Percentiles rank a stretch among this genome's conserved stretches.
These are phyloP conservation scores for Metschnikowia reukaufii DNA, from an alignment of 805 yeast species.

Conservation along the genomic window DNA sequence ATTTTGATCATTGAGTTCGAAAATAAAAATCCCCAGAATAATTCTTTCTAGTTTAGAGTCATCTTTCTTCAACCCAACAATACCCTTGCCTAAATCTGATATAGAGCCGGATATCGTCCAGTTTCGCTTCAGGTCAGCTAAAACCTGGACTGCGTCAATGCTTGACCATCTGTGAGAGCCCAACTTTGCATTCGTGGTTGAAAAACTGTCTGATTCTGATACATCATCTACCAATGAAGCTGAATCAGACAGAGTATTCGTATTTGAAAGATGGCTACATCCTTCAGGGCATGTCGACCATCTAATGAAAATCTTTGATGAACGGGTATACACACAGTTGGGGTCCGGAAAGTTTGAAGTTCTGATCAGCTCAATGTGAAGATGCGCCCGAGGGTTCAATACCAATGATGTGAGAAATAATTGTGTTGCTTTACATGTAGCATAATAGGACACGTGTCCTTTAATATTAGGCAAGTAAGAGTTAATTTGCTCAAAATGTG, in stretches of 20 bases:
- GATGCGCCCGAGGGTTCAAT: conserved; percentile 49
- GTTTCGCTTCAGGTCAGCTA: conserved; percentile 12
- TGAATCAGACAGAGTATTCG: not conserved
- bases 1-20: conserved; percentile 60
- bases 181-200: conserved; percentile 40
- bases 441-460: conserved; percentile 55
- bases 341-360: conserved; percentile 30
- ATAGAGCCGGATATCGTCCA: conserved; percentile 26
- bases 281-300: conserved; percentile 59
- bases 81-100: conserved; percentile 31
- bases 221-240: not conserved
- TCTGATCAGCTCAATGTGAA: conserved; percentile 51
- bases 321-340: conserved; percentile 34
- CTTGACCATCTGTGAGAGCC: conserved; percentile 45
- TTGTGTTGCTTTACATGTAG: conserved; percentile 58
- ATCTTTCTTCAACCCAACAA: conserved; percentile 33
- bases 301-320: conserved; percentile 52
- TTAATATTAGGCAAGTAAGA: conserved; percentile 55
- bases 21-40: conserved; percentile 58
- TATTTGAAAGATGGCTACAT: conserved; percentile 43
- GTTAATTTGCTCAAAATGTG: conserved; percentile 41
- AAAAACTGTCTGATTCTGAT: conserved; percentile 13
- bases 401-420: conserved; percentile 54
- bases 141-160: conserved; percentile 28
- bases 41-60: conserved; percentile 37